Percentiles rank a stretch among this genome's conserved stretches.
Conservation (phyloP, 495 filamentous ascomycete species). For the Trichoderma erinaceum region DNA sequence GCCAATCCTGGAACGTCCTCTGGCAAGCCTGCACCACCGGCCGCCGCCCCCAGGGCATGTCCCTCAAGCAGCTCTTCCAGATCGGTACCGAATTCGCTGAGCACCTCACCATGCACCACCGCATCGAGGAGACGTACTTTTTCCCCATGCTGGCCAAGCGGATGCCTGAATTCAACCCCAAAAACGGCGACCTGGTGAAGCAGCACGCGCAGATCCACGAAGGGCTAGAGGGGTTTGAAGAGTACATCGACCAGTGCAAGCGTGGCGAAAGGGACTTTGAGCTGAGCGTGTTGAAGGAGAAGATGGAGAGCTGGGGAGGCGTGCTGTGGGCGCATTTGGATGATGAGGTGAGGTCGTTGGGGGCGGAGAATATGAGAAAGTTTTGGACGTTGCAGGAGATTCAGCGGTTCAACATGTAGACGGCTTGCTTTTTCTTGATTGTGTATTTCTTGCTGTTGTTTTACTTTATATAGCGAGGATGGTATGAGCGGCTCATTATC, state of each 20-base stretch:
- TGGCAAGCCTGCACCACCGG: conserved; percentile 50
- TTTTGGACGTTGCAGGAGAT: conserved; percentile 80
- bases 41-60: conserved; percentile 51
- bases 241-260: conserved; percentile 59
- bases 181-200: conserved; percentile 50
- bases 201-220: conserved; percentile 80
- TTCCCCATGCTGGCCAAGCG: conserved; percentile 70
- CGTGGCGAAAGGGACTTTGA: conserved; percentile 62
- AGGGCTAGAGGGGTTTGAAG: conserved; percentile 67
- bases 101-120: conserved; percentile 71
- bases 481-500: neutral
- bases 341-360: conserved; percentile 62
- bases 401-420: conserved; percentile 54
- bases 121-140: conserved; percentile 76
- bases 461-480: neutral
- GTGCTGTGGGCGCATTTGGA: conserved; percentile 70
- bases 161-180: conserved; percentile 69
- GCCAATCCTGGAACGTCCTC: conserved; percentile 62
- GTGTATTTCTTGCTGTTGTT: neutral
- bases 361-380: conserved; percentile 80
- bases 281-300: conserved; percentile 56
- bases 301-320: conserved; percentile 59
- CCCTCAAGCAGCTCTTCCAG: conserved; percentile 53
- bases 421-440: neutral
- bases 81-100: conserved; percentile 59